phyloP scores from a whole-genome alignment of 1,284 basidiomycete genomes.

The Grifola frondosa region DNA sequence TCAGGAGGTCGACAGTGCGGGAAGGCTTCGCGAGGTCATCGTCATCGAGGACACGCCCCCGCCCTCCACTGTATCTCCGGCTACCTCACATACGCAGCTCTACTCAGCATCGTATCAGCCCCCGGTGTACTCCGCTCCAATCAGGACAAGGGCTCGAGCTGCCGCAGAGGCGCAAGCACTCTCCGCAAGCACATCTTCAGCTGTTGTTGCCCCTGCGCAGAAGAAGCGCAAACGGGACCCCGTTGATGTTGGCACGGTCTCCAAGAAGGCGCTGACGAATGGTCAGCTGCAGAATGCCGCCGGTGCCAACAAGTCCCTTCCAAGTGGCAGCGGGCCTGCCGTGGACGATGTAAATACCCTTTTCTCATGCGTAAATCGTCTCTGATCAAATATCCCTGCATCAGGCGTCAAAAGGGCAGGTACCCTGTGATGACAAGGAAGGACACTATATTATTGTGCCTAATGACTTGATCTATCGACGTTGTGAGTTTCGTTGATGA shows the following conservation, averaged over 20 bases:
- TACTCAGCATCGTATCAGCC: slow-evolving; percentile 79
- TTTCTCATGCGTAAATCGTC: slow-evolving; percentile 15
- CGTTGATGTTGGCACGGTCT: slow-evolving; percentile 55
- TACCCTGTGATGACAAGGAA: slow-evolving; percentile 89
- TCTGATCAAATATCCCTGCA: slow-evolving; percentile 27
- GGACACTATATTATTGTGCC: slow-evolving; percentile 92
- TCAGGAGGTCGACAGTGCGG: slow-evolving; percentile 75
- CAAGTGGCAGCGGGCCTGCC: slow-evolving; percentile 56
- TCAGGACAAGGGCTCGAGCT: slow-evolving; percentile 77
- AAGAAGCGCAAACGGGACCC: slow-evolving; percentile 79
- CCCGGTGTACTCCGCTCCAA: slow-evolving; percentile 67
- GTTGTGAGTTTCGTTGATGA: slow-evolving; percentile 58
- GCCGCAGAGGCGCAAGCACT: slow-evolving; percentile 77
- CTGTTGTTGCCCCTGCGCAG: slow-evolving; percentile 53
- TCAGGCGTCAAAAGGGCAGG: slow-evolving; percentile 58
- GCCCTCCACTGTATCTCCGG: slow-evolving; percentile 72
- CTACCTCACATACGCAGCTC: slow-evolving; percentile 59
- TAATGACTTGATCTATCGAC: slow-evolving; percentile 82
- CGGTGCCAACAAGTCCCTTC: slow-evolving; percentile 58
- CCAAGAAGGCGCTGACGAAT: slow-evolving; percentile 56
- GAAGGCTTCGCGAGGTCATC: slow-evolving; percentile 77
- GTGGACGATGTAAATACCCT: slow-evolving; percentile 59
- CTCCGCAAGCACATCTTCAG: slow-evolving; percentile 63
- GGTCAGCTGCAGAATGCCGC: slow-evolving; percentile 46
- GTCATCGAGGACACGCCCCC: slow-evolving; percentile 86